These are phyloP conservation scores for Salix viminalis DNA, from an alignment of 345 rosid genomes.

Conservation along the genomic window DNA sequence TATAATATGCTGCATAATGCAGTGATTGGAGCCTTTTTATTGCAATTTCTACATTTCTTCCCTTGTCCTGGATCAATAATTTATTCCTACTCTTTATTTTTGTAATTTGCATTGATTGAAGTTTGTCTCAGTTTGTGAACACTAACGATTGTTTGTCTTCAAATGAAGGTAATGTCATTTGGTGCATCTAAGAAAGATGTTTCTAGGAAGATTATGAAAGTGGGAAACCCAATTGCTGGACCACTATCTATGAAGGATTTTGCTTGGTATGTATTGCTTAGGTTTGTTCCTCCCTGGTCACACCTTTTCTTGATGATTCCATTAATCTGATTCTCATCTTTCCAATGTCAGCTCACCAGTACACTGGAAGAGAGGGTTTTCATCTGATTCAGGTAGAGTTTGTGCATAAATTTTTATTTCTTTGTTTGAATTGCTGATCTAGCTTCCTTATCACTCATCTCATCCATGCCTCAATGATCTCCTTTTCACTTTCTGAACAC, in stretches of 20 bases:
- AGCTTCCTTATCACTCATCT: too few relatives aligned
- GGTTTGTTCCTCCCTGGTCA: background rate
- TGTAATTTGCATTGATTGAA: background rate
- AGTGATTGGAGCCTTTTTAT: slow-evolving; percentile 1
- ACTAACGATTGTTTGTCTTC: background rate
- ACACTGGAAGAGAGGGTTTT: slow-evolving; percentile 53
- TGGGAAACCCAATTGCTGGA: slow-evolving; percentile 34
- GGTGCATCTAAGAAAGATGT: slow-evolving; percentile 27
- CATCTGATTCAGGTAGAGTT: slow-evolving; percentile 66
- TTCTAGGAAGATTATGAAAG: slow-evolving; percentile 33
- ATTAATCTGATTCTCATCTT: slow-evolving; percentile 1
- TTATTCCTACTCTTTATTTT: background rate
- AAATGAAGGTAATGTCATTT: slow-evolving; percentile 38
- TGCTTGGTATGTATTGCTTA: slow-evolving; percentile 29
- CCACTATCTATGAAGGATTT: slow-evolving; percentile 23
- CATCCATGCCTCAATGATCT: background rate
- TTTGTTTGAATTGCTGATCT: background rate
- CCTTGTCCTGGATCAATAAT: background rate
- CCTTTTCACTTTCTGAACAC: background rate
- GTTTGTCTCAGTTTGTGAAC: background rate
- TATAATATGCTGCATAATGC: background rate
- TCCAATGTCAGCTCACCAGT: slow-evolving; percentile 44
- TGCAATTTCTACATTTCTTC: background rate
- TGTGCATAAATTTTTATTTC: background rate
- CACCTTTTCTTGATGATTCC: background rate